Evolutionary conservation across 441 rosid genomes (phyloP).

Genomic region (Viola pubescens): DNA sequence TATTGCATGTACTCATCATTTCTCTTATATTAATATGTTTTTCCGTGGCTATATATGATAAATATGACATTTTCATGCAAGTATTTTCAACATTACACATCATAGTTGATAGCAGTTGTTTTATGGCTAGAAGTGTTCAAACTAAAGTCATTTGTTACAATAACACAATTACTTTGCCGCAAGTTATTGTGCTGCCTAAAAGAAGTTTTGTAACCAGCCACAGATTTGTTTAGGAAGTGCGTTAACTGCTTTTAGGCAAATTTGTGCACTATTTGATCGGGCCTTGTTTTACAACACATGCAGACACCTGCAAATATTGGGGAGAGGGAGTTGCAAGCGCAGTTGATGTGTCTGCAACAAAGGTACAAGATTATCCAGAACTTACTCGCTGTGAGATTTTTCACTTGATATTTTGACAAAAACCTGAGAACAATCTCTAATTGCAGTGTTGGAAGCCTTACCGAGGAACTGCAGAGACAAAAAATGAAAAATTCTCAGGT

Average conservation of each 20-base stretch:
- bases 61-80: too few relatives aligned
- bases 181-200: background rate
- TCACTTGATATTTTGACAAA: slow-evolving; percentile 8
- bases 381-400: background rate
- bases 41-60: too few relatives aligned
- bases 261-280: slow-evolving; percentile 2
- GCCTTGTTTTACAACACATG: slow-evolving; percentile 16
- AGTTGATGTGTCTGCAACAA: slow-evolving; percentile 62
- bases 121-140: background rate
- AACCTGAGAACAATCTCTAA: slow-evolving; percentile 16
- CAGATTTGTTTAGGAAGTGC: background rate
- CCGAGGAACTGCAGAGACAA: slow-evolving; percentile 71
- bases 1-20: slow-evolving; percentile 45
- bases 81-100: background rate
- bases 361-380: slow-evolving; percentile 36
- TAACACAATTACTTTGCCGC: background rate
- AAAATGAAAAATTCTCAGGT: slow-evolving; percentile 75
- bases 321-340: slow-evolving; percentile 73
- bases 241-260: background rate
- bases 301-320: slow-evolving; percentile 45
- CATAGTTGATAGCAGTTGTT: background rate
- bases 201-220: background rate
- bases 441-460: slow-evolving; percentile 51
- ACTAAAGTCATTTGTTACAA: background rate
- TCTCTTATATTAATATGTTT: background rate